Evolutionary conservation across 1,139 yeast species (phyloP), one percentile per base, ranked within the genome.

Genomic region (Magnusiomyces paraingens): DNA sequence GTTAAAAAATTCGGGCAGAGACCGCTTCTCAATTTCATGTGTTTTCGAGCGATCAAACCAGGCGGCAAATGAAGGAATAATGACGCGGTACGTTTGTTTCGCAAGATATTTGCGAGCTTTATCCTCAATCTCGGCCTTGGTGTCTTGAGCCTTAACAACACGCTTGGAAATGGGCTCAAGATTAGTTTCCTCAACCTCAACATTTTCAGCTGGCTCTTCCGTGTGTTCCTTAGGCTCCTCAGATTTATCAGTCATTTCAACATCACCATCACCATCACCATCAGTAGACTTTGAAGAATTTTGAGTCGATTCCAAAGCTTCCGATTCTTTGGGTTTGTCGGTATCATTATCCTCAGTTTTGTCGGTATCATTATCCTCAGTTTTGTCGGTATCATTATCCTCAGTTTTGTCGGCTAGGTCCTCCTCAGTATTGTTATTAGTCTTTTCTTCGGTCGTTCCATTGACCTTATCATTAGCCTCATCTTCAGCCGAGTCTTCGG

Each of bases 51-150:
- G 77, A 58, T 83, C 78, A 67, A 93, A 93, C 99, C 99, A 93
- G 45, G 86, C 75, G 2, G 97, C 80, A 67, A 91, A 93, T 1
- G 97, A 90, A 2, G 99, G 99, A 36, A 93, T 79, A n/a, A 93
- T 83, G 54, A 93, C 86, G 12, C 89, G 80, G 66, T 93, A 97
- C 0, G 95, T 82, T 71, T 93, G 99, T 55, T 76, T 53, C n/a
- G 67, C 68, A 21, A 65, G 57, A 54, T 52, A 64, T 41, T 56
- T 58, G 14, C 64, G 63, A 18, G 67, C 66, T 51, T 59, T 63
- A 55, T 61, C 65, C 49, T 62, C 66, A 32, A 61, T 54, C 50
- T 58, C 49, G 42, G 15, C 36, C 26, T 36, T 46, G 32, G 32
- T 21, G 14, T 35, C 42, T 46, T 36, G 32, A 6, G 49, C 49